Evolutionary conservation across 1,284 basidiomycete genomes (phyloP).

Genomic region (Flammula alnicola): DNA sequence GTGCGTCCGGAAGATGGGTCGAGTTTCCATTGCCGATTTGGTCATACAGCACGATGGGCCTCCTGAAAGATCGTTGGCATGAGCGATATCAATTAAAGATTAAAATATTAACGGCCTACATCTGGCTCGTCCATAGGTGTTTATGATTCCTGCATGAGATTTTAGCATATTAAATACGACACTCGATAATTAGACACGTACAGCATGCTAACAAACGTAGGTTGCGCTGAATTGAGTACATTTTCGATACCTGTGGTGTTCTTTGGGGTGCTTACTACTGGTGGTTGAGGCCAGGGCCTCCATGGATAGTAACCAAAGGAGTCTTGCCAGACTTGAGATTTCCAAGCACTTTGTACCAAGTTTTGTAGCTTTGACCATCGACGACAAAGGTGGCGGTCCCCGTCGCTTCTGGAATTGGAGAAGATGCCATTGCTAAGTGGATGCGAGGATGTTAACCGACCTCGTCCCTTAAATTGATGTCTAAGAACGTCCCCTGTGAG

Average conservation of each 20-base stretch:
- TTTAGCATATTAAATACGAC: background rate
- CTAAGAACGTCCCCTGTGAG: no score
- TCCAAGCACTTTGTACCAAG: conserved; percentile 26
- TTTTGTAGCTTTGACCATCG: conserved; percentile 22
- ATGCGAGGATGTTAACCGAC: no score
- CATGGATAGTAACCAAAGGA: conserved; percentile 47
- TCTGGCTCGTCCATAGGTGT: background rate
- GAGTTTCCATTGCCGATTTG: conserved; percentile 31
- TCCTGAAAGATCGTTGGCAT: conserved; percentile 5
- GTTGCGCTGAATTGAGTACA: no score
- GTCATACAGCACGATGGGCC: conserved; percentile 29
- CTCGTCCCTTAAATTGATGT: no score
- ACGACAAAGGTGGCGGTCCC: conserved; percentile 21
- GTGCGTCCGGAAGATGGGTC: conserved; percentile 23
- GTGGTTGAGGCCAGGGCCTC: conserved; percentile 49
- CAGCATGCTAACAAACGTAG: no score
- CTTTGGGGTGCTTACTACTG: no score
- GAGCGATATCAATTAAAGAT: background rate
- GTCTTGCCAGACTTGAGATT: conserved; percentile 9
- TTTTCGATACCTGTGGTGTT: no score
- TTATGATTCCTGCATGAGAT: background rate
- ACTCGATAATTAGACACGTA: conserved; percentile 1
- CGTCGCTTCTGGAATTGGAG: background rate
- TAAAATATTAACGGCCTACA: background rate
- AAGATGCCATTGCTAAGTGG: no score